Evolutionary conservation across 768 basidiomycete species (phyloP).

Genomic region (Roridomyces roridus): DNA sequence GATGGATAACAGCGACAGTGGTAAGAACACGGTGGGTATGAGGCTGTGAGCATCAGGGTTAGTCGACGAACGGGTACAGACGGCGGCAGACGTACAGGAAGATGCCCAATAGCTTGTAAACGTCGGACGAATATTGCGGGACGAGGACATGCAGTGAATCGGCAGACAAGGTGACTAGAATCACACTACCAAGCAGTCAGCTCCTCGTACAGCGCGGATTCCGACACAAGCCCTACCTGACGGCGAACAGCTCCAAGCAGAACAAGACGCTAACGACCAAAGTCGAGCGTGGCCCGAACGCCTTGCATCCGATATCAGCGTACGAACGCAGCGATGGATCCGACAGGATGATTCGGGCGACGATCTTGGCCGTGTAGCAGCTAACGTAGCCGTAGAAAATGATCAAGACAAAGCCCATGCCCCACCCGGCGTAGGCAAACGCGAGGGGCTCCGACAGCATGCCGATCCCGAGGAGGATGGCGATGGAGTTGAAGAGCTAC

Average conservation of each 20-base stretch:
- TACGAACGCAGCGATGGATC: too few relatives aligned
- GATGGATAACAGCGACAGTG: conserved; percentile 84
- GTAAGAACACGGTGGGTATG: conserved; percentile 87
- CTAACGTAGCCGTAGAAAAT: conserved; percentile 80
- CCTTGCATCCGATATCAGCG: too few relatives aligned
- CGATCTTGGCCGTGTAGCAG: conserved; percentile 96
- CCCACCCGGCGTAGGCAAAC: conserved; percentile 93
- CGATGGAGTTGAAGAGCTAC: conserved; percentile 88
- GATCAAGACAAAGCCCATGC: conserved; percentile 77
- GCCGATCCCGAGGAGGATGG: conserved; percentile 89
- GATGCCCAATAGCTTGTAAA: conserved; percentile 80
- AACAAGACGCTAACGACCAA: too few relatives aligned
- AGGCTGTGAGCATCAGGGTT: conserved; percentile 57
- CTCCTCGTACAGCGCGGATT: neutral
- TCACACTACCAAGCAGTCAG: conserved; percentile 58
- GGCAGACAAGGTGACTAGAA: conserved; percentile 86
- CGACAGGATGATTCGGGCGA: too few relatives aligned
- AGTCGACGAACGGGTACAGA: neutral
- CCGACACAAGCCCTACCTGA: conserved; percentile 59
- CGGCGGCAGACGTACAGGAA: conserved; percentile 54
- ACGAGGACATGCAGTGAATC: conserved; percentile 83
- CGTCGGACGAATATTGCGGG: conserved; percentile 70
- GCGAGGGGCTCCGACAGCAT: conserved; percentile 92
- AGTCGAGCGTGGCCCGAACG: too few relatives aligned
- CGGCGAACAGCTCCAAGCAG: too few relatives aligned